Evolutionary conservation across 1,284 basidiomycete species (phyloP), one percentile per base, ranked within the genome.

Genomic region (Ganoderma multipileum): DNA sequence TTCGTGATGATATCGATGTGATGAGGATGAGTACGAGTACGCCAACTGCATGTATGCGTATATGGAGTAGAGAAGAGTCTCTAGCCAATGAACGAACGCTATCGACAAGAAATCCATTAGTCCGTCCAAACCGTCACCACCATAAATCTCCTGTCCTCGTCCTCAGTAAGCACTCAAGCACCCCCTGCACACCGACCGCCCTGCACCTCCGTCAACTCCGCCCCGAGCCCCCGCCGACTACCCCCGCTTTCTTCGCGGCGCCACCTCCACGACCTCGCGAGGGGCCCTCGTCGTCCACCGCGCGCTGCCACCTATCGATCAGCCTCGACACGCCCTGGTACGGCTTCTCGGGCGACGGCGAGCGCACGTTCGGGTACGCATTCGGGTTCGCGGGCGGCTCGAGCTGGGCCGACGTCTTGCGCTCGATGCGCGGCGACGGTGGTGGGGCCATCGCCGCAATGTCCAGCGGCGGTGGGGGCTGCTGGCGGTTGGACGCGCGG

Each of bases 251-350:
- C 66, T 71, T 72, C 50, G 65, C 70, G 18, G 75, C 73, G 16
- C 63, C 54, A 6, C 68, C 71, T 14, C 69, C 68, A 26, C 70
- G 71, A 47, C 64, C 55, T 2, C 60, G 57, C 70, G 28, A 44
- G 64, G 59, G 66, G 78, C 86, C 87, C 23, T 83, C 81, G 73
- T 90, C 90, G n/a, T 85, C 88, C 42, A 90, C 87, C 80, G 91
- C 94, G 70, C 86, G 87, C 79, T 95, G 91, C 93, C 93, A 95
- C 76, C 94, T 87, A 76, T 93, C 91, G 72, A 95, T 95, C 54
- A 95, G 83, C 79, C 85, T 91, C 44, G 92, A 91, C 58, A 95
- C 93, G 58, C 93, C 93, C 76, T 89, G 89, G 77, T 90, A 95
- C 50, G 91, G 90, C 66, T 85, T 85, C 75, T 95, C 93, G 9